Conservation (phyloP, 352 stramenopile species). For the Pythium aphanidermatum region DNA sequence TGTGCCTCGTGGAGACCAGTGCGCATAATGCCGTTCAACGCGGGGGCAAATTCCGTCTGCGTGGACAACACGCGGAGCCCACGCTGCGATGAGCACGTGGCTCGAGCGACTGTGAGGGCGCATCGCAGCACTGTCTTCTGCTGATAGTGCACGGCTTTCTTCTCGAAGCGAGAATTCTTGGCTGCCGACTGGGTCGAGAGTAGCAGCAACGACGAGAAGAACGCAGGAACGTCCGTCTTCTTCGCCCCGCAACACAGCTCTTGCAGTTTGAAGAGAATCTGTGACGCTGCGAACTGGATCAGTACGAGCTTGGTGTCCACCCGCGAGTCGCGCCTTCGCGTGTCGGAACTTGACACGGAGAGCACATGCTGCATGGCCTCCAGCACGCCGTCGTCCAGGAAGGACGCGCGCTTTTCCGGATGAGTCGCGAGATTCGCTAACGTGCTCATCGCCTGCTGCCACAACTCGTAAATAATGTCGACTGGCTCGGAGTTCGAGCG, state of each 20-base stretch:
- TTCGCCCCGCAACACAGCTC: slow-evolving; percentile 33
- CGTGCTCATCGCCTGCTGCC: slow-evolving; percentile 41
- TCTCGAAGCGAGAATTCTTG: slow-evolving; percentile 52
- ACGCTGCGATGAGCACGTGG: slow-evolving; percentile 40
- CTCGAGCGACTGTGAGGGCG: slow-evolving; percentile 55
- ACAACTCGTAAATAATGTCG: slow-evolving; percentile 46
- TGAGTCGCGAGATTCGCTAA: slow-evolving; percentile 56
- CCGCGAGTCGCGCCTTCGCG: slow-evolving; percentile 29
- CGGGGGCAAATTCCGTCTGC: slow-evolving; percentile 46
- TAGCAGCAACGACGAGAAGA: slow-evolving; percentile 54
- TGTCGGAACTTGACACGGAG: slow-evolving; percentile 27
- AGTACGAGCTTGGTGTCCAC: slow-evolving; percentile 44
- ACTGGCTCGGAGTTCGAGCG: slow-evolving; percentile 26
- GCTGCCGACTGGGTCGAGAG: slow-evolving; percentile 45
- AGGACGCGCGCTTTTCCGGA: slow-evolving; percentile 22
- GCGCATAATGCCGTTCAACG: slow-evolving; percentile 81
- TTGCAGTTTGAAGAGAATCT: slow-evolving; percentile 61
- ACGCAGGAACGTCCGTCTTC: slow-evolving; percentile 33
- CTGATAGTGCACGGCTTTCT: slow-evolving; percentile 31
- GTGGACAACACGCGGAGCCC: slow-evolving; percentile 42
- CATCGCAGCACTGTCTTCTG: slow-evolving; percentile 56
- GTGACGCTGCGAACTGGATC: slow-evolving; percentile 41
- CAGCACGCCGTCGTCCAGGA: slow-evolving; percentile 57
- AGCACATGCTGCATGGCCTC: slow-evolving; percentile 64
- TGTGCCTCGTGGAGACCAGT: slow-evolving; percentile 78